Evolutionary conservation across 2,329 filamentous ascomycete genomes (phyloP).

Genomic region (Apiospora pterosperma): DNA sequence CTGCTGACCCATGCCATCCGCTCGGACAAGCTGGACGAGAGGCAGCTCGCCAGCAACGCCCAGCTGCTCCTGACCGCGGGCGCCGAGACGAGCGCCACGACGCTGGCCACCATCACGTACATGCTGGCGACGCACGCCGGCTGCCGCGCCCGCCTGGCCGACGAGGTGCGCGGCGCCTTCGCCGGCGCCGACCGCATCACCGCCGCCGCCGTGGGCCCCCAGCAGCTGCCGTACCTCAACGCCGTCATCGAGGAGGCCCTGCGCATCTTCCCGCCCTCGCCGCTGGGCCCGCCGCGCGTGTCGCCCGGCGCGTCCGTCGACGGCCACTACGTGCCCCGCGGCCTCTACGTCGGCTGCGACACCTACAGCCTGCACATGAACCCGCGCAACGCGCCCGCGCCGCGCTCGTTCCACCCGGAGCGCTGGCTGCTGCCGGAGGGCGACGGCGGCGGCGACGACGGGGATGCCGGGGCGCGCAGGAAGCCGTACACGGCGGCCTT

Average conservation of each 20-base stretch:
- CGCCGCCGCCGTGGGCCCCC: slow-evolving; percentile 23
- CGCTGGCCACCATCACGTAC: slow-evolving; percentile 37
- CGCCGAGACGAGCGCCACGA: slow-evolving; percentile 43
- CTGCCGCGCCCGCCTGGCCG: slow-evolving; percentile 24
- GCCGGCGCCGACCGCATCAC: slow-evolving; percentile 32
- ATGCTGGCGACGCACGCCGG: slow-evolving; percentile 30
- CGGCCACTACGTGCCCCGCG: slow-evolving; percentile 11
- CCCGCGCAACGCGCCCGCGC: not conserved
- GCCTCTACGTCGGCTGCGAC: slow-evolving; percentile 35
- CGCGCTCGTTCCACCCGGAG: slow-evolving; percentile 11
- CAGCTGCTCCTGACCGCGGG: slow-evolving; percentile 29
- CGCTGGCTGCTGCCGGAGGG: slow-evolving; percentile 16
- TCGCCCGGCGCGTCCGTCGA: slow-evolving; percentile 16
- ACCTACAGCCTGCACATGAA: slow-evolving; percentile 29
- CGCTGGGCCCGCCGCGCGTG: slow-evolving; percentile 16
- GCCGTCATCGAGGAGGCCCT: slow-evolving; percentile 38
- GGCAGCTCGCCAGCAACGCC: slow-evolving; percentile 10
- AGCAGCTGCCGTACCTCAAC: slow-evolving; percentile 32
- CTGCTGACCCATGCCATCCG: slow-evolving; percentile 13
- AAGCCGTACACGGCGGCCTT: slow-evolving; percentile 14
- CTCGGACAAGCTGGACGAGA: slow-evolving; percentile 6
- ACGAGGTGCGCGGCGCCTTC: slow-evolving; percentile 36
- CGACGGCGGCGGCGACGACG: slow-evolving; percentile 2
- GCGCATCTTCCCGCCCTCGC: slow-evolving; percentile 33
- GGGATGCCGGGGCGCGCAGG: slow-evolving; percentile 17